These are phyloP conservation scores for Fusarium oxysporum DNA, from an alignment of 2,329 filamentous ascomycete genomes.

Conservation along the genomic window DNA sequence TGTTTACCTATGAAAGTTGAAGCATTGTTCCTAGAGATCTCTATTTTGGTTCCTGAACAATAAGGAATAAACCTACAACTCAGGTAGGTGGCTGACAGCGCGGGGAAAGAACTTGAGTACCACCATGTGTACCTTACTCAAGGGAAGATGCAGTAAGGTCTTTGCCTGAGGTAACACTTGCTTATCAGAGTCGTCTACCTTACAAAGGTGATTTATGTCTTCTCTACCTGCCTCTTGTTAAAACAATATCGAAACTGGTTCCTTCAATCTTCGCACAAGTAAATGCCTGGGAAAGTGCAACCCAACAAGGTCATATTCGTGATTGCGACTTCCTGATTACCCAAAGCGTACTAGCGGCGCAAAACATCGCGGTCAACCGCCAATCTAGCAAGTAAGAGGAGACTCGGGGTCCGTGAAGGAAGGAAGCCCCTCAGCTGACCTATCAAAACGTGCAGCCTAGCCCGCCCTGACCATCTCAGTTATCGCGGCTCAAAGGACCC, in stretches of 20 bases:
- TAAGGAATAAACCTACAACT: conserved; percentile 18
- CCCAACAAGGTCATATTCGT: conserved; percentile 10
- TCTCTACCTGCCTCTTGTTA: not conserved
- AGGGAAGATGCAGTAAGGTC: not conserved
- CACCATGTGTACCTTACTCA: not conserved
- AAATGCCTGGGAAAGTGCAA: not conserved
- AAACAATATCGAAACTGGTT: not conserved
- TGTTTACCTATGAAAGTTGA: not conserved
- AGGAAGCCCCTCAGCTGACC: conserved; percentile 28
- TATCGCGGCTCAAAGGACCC: conserved; percentile 46
- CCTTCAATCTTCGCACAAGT: not conserved
- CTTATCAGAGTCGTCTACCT: not conserved
- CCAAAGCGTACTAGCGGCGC: conserved; percentile 31
- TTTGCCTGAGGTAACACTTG: not conserved
- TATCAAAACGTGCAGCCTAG: conserved; percentile 40
- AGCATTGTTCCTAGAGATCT: not conserved
- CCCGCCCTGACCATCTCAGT: conserved; percentile 42
- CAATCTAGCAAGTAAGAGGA: conserved; percentile 37
- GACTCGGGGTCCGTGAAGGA: conserved; percentile 32
- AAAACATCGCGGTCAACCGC: conserved; percentile 27
- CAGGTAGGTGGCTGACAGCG: not conserved
- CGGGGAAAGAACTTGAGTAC: conserved; percentile 5
- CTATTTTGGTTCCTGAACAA: conserved; percentile 28
- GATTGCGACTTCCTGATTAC: conserved; percentile 20
- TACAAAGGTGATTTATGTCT: not conserved